Evolutionary conservation across 345 rosid species (phyloP).

Genomic region (Pugionium cornutum): DNA sequence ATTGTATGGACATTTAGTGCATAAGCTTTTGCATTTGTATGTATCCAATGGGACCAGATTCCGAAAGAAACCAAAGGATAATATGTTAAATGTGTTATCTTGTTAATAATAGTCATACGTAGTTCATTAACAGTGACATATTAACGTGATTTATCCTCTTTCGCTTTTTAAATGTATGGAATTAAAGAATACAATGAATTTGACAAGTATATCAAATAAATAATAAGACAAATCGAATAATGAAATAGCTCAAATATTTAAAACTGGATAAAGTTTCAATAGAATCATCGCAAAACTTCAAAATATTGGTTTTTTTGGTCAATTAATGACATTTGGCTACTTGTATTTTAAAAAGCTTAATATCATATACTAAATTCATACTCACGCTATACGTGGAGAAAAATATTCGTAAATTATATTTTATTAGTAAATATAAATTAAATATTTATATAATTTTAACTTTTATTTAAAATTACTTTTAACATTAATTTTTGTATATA

Average conservation of each 20-base stretch:
- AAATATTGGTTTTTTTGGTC: not conserved
- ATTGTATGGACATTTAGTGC: constrained; percentile 22
- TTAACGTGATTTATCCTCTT: not conserved
- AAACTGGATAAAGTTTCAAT: not conserved
- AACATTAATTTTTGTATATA: too few species aligned
- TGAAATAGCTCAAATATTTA: not conserved
- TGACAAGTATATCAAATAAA: not conserved
- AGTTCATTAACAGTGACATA: constrained; percentile 16
- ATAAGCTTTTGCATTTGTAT: constrained; percentile 23
- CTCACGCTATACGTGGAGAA: too few species aligned
- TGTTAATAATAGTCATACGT: not conserved
- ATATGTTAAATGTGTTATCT: constrained; percentile 31
- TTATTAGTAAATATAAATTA: too few species aligned
- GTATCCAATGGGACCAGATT: constrained; percentile 30
- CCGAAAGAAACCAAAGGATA: constrained; percentile 34
- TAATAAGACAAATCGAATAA: not conserved
- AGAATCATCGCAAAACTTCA: not conserved
- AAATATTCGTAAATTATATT: too few species aligned
- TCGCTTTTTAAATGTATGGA: too few species aligned
- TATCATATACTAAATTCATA: too few species aligned
- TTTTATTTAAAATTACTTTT: too few species aligned
- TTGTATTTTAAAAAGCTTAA: too few species aligned
- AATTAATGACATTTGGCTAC: not conserved
- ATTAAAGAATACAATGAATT: not conserved
- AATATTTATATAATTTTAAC: too few species aligned